Evolutionary conservation across 2,329 filamentous ascomycete genomes (phyloP), one percentile per base, ranked within the genome.

Genomic region (Colletotrichum sp.): DNA sequence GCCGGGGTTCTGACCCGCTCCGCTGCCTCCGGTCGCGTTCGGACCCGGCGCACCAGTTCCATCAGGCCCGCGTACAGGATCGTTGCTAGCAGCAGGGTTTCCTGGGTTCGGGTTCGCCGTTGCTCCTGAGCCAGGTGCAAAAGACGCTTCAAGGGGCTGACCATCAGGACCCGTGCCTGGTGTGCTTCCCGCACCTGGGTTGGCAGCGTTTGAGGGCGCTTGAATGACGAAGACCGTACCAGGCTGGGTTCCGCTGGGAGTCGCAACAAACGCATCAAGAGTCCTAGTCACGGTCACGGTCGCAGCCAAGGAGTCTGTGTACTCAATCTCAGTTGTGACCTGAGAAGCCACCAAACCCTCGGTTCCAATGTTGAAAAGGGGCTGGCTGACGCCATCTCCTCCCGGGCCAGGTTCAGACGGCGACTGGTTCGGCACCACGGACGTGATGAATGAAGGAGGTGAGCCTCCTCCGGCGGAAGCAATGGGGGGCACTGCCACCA

Each of bases 401-500:
- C 28, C 28, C 1, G 59, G 59, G 5, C 32, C 59, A n/a, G 59
- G 8, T 8, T 32, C 59, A 3, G 59, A 34, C 16, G 59, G 59
- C 28, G 59, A 62, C 59, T 62, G 59, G 18, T 62, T 62, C 59
- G 59, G 59, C 59, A 62, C 62, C n/a, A 44, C 24, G 3, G 62
- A 64, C 18, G 62, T 36, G 16, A 36, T 44, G 21, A 39, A 76
- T 36, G 13, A 63, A 63, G 9, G 77, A 72, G 6, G 72, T 55
- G 21, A 32, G 76, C 77, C 30, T 71, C 68, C 52, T 64, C 77
- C 15, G 67, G 74, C 16, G 65, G 76, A 10, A 71, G 74, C 26
- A 70, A 55, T 63, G 12, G 63, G 26, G 8, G 73, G 73, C 5
- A 76, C 32, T 3, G 32, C 67, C 18, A 79, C 66, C 8, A 78